Conservation (phyloP, 1,284 basidiomycete genomes). For the Cerioporus squamosus region DNA sequence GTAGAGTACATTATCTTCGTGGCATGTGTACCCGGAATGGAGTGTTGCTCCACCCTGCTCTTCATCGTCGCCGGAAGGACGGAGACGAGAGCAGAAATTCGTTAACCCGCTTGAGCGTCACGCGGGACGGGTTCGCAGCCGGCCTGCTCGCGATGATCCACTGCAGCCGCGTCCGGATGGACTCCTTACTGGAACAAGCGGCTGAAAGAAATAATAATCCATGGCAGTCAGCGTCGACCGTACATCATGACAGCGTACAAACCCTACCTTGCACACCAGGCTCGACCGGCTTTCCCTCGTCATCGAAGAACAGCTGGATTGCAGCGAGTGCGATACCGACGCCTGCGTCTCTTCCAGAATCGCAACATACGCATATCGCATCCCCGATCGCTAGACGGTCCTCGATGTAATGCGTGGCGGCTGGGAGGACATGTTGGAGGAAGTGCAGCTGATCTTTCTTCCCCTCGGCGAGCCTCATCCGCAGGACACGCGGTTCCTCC, state of each 20-base stretch:
- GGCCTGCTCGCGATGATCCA: slow-evolving; percentile 82
- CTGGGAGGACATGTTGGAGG: slow-evolving; percentile 53
- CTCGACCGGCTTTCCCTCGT: slow-evolving; percentile 42
- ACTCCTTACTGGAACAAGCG: slow-evolving; percentile 47
- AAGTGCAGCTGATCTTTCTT: slow-evolving; percentile 61
- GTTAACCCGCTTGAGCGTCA: slow-evolving; percentile 79
- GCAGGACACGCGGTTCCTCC: slow-evolving; percentile 24
- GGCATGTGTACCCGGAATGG: background rate
- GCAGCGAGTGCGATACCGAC: slow-evolving; percentile 66
- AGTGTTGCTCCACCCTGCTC: no score
- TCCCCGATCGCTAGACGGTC: slow-evolving; percentile 41
- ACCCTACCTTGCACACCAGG: slow-evolving; percentile 12
- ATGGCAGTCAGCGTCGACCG: no score
- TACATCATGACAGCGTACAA: background rate
- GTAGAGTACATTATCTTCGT: no score
- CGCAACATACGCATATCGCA: slow-evolving; percentile 57
- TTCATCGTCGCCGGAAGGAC: slow-evolving; percentile 17
- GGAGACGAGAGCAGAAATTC: slow-evolving; percentile 65
- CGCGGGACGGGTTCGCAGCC: slow-evolving; percentile 73
- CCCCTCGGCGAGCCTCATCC: slow-evolving; percentile 42
- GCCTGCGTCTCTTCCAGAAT: slow-evolving; percentile 60
- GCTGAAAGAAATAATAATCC: background rate
- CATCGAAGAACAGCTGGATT: slow-evolving; percentile 62
- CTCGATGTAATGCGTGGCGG: slow-evolving; percentile 50
- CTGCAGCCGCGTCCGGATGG: slow-evolving; percentile 70